phyloP scores from a whole-genome alignment of 371 early-diverging fungal species.

The Apophysomyces variabilis region DNA sequence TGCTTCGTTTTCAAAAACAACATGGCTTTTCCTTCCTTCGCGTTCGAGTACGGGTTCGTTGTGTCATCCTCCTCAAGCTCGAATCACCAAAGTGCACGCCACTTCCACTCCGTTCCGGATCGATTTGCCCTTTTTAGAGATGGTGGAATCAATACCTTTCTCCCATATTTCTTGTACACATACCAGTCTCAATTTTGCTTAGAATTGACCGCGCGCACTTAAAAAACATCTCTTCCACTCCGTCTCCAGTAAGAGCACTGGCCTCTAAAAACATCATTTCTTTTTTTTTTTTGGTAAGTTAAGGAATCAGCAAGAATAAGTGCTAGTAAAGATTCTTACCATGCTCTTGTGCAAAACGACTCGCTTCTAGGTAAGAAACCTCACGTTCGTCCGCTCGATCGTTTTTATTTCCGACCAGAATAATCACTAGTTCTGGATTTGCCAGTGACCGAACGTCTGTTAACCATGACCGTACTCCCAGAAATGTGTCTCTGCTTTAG shows the following conservation, averaged over 20 bases:
- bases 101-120: conserved; percentile 66
- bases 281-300: conserved; percentile 11
- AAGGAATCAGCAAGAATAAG: neutral
- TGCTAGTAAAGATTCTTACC: conserved; percentile 32
- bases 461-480: conserved; percentile 64
- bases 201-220: conserved; percentile 65
- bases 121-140: conserved; percentile 49
- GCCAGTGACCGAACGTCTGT: conserved; percentile 66
- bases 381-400: conserved; percentile 64
- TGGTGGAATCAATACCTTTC: too few species aligned
- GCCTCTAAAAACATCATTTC: conserved; percentile 70
- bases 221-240: conserved; percentile 65
- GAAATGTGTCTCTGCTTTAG: conserved; percentile 60
- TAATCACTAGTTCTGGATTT: conserved; percentile 69
- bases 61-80: conserved; percentile 63
- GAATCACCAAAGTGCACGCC: conserved; percentile 70
- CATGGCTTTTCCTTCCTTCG: conserved; percentile 59
- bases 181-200: conserved; percentile 66
- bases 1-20: conserved; percentile 40
- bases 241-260: conserved; percentile 64
- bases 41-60: conserved; percentile 59
- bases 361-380: conserved; percentile 70
- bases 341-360: conserved; percentile 71
- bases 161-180: neutral
- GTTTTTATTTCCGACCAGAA: conserved; percentile 77